Base-by-base conservation (phyloP, 768 basidiomycete species). In the Termitomyces sp. region DNA sequence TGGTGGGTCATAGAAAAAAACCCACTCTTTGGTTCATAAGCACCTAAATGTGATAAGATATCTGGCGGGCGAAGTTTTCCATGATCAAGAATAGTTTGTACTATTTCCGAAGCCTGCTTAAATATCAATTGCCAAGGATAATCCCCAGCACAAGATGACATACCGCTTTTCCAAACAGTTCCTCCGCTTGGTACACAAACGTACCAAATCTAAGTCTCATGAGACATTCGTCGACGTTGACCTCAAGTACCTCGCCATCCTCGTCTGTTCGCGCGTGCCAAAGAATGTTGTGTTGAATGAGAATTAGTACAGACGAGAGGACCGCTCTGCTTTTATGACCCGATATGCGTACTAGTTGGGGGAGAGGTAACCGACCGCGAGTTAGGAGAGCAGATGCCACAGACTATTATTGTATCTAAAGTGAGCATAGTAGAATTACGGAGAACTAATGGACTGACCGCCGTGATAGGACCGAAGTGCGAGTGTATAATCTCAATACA, bases 251-350 rank as follows among this genome's bases (percentile, higher is more conserved):
- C 60, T 88, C 89, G 5, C 81, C 83, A 42, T 84, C 86, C n/a
- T 85, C 83, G 9, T 85, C 85, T 5, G 79, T 79, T 40, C 80
- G 79, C 9, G 86, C 81, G 66, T 94, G 91, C 90, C 93, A 94
- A 44, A 95, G 76, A 44, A 97, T 71, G 70, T 97, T 94, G 67
- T 98, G 95, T 67, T 98, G 95, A 17, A 95, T 78, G 53, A 98
- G 80, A 45, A 87, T 81, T 45, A 97, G 74, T 19, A 95, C 73
- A 19, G 84, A 79, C 28, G 85, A 84, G 53, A 88, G 84, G 14
- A 87, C 80, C 1, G 78, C 83, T 26, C 86, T 83, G 10, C 84
- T 79, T 63, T 84, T 87, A 28, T 92, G 70, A 30, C 73, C 76
- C 1, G 92, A 83, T 65, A 84, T 84, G 33, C 87, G 85, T 35